phyloP scores from a whole-genome alignment of 371 early-diverging fungal genomes.

The Basidiobolus meristosporus region DNA sequence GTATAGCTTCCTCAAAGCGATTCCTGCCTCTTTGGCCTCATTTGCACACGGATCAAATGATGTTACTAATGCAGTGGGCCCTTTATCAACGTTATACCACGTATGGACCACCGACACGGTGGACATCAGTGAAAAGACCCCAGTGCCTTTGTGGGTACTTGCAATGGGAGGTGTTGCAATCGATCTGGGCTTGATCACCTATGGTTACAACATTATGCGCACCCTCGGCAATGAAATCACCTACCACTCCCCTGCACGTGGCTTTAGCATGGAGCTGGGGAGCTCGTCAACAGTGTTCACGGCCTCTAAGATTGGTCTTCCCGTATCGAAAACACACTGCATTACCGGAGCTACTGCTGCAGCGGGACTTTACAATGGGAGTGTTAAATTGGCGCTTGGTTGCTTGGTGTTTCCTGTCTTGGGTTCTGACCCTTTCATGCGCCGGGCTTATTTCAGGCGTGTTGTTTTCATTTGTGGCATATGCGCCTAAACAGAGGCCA shows the following conservation, averaged over 20 bases:
- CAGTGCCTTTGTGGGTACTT: slow-evolving; percentile 51
- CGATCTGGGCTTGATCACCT: slow-evolving; percentile 54
- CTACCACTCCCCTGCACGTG: slow-evolving; percentile 67
- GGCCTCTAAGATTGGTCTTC: slow-evolving; percentile 57
- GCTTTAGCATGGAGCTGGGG: slow-evolving; percentile 68
- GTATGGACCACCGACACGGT: slow-evolving; percentile 39
- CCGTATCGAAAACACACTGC: slow-evolving; percentile 80
- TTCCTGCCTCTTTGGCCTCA: slow-evolving; percentile 66
- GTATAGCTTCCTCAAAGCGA: slow-evolving; percentile 66
- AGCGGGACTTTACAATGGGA: slow-evolving; percentile 69
- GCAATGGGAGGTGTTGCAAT: slow-evolving; percentile 56
- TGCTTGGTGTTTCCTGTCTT: slow-evolving; percentile 43
- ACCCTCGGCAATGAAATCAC: slow-evolving; percentile 73
- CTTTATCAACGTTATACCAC: slow-evolving; percentile 40
- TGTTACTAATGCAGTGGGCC: slow-evolving; percentile 76
- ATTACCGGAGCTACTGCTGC: slow-evolving; percentile 67
- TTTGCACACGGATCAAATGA: slow-evolving; percentile 84
- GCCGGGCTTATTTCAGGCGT: slow-evolving; percentile 52
- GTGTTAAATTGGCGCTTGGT: slow-evolving; percentile 67
- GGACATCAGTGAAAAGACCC: slow-evolving; percentile 20
- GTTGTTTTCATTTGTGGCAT: slow-evolving; percentile 37
- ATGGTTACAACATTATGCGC: slow-evolving; percentile 55
- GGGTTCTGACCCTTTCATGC: slow-evolving; percentile 65
- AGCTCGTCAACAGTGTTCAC: slow-evolving; percentile 69
- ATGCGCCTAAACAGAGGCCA: slow-evolving; percentile 27